phyloP scores from a whole-genome alignment of 2,329 filamentous ascomycete species.

The Colletotrichum phormii region DNA sequence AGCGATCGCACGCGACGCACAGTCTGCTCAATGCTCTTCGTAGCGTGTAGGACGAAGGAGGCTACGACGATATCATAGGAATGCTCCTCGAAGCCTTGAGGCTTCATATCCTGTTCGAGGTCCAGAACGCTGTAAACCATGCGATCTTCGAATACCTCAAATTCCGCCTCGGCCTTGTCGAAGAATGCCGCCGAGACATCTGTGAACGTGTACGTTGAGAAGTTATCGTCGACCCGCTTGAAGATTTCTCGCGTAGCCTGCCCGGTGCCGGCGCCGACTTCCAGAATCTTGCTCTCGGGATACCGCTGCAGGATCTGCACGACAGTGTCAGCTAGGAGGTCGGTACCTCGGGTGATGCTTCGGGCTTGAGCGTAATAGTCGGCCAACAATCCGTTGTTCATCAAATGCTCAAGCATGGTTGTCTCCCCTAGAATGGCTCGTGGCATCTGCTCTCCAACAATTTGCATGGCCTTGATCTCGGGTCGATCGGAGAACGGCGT shows the following conservation, averaged over 20 bases:
- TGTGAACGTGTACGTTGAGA: constrained; percentile 39
- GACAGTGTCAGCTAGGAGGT: constrained; percentile 11
- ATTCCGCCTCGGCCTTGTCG: constrained; percentile 41
- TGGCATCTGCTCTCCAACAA: constrained; percentile 39
- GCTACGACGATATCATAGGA: constrained; percentile 43
- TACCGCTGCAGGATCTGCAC: constrained; percentile 51
- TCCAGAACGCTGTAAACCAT: constrained; percentile 1
- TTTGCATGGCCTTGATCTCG: constrained; percentile 7
- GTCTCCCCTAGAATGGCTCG: constrained; percentile 47
- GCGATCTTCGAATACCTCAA: constrained; percentile 27
- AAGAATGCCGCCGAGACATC: constrained; percentile 40
- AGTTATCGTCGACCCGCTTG: background rate
- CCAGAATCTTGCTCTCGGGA: constrained; percentile 40
- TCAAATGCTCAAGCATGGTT: constrained; percentile 52
- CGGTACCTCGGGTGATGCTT: constrained; percentile 1
- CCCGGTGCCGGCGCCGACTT: constrained; percentile 55
- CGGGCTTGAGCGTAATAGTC: constrained; percentile 46
- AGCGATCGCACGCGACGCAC: constrained; percentile 41
- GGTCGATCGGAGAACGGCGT: background rate
- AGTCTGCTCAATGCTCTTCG: constrained; percentile 38
- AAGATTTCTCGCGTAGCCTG: constrained; percentile 37
- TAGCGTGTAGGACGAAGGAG: constrained; percentile 45
- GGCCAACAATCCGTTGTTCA: constrained; percentile 47
- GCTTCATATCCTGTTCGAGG: background rate
- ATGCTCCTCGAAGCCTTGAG: background rate